A percentile compares a stretch with the other conserved stretches of the same genome.
These are phyloP conservation scores for Rhodotorula kratochvilovae DNA, from an alignment of 768 basidiomycete genomes.

Conservation along the genomic window DNA sequence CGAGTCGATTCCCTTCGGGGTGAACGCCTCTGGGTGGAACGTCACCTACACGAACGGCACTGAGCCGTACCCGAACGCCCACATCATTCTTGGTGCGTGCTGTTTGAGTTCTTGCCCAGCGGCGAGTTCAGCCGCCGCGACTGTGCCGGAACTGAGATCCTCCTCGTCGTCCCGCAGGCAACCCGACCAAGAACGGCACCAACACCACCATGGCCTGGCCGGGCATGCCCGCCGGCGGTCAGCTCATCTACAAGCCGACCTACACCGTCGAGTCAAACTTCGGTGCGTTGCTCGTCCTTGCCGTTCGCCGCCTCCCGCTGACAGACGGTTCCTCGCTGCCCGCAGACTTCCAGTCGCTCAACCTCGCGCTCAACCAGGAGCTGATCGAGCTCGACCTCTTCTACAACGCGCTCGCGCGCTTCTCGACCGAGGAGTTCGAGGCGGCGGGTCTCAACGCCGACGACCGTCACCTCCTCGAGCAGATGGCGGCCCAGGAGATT, in stretches of 20 bases:
- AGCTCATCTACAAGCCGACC: constrained; percentile 6
- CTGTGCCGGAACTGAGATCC: not conserved
- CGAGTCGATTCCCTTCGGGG: constrained; percentile 17
- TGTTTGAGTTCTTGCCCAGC: not conserved
- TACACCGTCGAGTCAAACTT: constrained; percentile 44
- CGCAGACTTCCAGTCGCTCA: constrained; percentile 49
- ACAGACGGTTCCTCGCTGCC: too few species aligned
- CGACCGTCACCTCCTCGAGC: constrained; percentile 58
- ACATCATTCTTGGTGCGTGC: not conserved
- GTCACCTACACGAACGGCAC: not conserved
- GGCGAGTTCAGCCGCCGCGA: too few species aligned
- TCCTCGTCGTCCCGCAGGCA: not conserved
- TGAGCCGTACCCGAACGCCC: constrained; percentile 4
- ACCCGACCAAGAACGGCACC: constrained; percentile 29
- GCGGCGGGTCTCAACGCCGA: constrained; percentile 56
- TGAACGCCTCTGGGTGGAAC: constrained; percentile 1
- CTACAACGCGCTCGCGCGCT: constrained; percentile 56
- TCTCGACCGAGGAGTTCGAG: constrained; percentile 59
- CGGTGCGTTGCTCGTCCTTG: constrained; percentile 50
- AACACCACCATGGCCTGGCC: constrained; percentile 23
- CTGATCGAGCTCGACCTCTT: constrained; percentile 58
- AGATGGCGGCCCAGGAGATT: constrained; percentile 61
- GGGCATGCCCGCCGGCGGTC: constrained; percentile 27
- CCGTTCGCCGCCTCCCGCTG: too few species aligned
- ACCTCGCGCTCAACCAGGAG: constrained; percentile 62